These are phyloP conservation scores for Magnaporthiopsis poae DNA, from an alignment of 2,329 filamentous ascomycete species.

Conservation along the genomic window DNA sequence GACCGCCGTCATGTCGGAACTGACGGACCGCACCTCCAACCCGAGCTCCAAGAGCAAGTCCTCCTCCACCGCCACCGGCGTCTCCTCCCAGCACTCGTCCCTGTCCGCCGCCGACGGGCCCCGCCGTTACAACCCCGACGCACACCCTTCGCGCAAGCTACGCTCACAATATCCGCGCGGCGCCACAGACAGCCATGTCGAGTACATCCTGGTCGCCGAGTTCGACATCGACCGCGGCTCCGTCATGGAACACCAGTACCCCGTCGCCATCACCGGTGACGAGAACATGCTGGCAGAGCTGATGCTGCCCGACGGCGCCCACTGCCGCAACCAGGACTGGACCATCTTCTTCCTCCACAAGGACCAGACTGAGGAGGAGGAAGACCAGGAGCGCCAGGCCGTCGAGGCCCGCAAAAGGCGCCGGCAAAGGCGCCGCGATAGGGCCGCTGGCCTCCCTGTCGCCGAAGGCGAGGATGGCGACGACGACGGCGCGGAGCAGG, in stretches of 20 bases:
- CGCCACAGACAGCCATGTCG: slow-evolving; percentile 81
- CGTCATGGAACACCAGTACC: slow-evolving; percentile 97
- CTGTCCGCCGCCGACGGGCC: slow-evolving; percentile 30
- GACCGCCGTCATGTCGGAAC: slow-evolving; percentile 24
- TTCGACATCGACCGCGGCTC: slow-evolving; percentile 95
- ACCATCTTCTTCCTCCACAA: slow-evolving; percentile 99
- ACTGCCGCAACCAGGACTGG: slow-evolving; percentile 93
- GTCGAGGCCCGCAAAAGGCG: slow-evolving; percentile 43
- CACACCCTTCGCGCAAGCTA: slow-evolving; percentile 44
- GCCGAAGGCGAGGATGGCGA: slow-evolving; percentile 43
- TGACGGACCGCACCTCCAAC: slow-evolving; percentile 47
- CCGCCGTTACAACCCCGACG: slow-evolving; percentile 39
- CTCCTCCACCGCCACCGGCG: slow-evolving; percentile 43
- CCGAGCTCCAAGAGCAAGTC: slow-evolving; percentile 52
- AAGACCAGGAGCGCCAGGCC: slow-evolving; percentile 57
- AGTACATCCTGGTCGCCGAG: slow-evolving; percentile 93
- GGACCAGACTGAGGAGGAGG: slow-evolving; percentile 74
- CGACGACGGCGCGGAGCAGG: slow-evolving; percentile 32
- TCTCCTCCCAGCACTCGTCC: slow-evolving; percentile 51
- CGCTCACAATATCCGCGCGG: slow-evolving; percentile 69
- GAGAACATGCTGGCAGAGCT: slow-evolving; percentile 97
- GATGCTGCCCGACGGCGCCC: slow-evolving; percentile 95
- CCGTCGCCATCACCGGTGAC: slow-evolving; percentile 86
- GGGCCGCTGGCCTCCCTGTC: slow-evolving; percentile 38
- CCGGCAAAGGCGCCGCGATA: slow-evolving; percentile 43